A percentile compares a stretch with the other conserved stretches of the same genome.
Conservation (phyloP, 352 stramenopile species). For the Globisporangium carolinianum region DNA sequence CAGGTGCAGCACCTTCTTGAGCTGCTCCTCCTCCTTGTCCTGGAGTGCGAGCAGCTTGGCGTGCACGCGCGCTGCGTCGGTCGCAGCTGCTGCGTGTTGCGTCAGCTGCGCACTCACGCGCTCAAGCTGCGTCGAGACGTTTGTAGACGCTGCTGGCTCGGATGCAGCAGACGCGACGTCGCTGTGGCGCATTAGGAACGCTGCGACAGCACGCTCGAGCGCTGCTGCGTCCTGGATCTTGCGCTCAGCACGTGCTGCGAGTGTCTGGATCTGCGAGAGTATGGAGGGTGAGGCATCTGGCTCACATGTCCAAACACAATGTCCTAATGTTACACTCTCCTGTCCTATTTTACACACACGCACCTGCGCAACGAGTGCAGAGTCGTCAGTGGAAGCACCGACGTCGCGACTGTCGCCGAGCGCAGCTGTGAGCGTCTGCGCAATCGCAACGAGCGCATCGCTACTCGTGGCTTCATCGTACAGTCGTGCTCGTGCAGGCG, state of each 20-base stretch:
- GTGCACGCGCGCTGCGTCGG: constrained; percentile 5
- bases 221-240: constrained; percentile 1
- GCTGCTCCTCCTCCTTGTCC: constrained; percentile 18
- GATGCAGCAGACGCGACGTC: constrained; percentile 5
- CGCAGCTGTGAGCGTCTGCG: constrained; percentile 5
- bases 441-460: constrained; percentile 12
- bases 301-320: too few species aligned
- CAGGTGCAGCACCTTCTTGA: constrained; percentile 24
- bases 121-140: constrained; percentile 3
- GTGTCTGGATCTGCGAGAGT: too few species aligned
- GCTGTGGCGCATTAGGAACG: constrained; percentile 23
- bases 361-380: constrained; percentile 15
- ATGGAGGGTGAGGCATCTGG: too few species aligned
- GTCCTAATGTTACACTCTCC: too few species aligned
- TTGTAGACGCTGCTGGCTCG: background rate
- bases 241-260: constrained; percentile 2
- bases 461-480: too few species aligned
- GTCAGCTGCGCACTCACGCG: constrained; percentile 11
- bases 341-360: too few species aligned
- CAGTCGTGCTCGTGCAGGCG: too few species aligned
- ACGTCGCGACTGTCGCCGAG: constrained; percentile 7
- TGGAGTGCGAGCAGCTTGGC: constrained; percentile 11
- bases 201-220: constrained; percentile 15
- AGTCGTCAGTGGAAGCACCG: constrained; percentile 11
- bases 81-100: constrained; percentile 1